Evolutionary conservation across 2,329 filamentous ascomycete genomes (phyloP).

Genomic region (Arthrobotrys iridis): DNA sequence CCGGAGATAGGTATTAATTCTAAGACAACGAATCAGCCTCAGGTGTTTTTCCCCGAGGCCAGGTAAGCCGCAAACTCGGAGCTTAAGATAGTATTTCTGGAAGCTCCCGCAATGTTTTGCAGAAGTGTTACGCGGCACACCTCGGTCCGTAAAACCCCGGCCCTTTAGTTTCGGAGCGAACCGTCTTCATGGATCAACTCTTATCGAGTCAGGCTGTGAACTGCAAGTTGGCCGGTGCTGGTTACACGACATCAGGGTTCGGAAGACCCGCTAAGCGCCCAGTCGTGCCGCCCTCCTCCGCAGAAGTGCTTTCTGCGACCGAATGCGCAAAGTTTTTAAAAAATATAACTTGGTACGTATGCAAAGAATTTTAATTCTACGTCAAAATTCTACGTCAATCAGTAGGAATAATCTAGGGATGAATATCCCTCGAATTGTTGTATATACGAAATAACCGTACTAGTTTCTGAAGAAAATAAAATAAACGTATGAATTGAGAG

Average conservation of each 20-base stretch:
- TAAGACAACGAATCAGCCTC: background rate
- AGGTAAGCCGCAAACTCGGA: background rate
- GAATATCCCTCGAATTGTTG: too few relatives aligned
- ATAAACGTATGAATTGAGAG: background rate
- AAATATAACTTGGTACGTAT: too few relatives aligned
- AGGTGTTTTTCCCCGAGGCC: background rate
- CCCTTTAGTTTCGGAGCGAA: background rate
- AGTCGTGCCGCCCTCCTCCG: background rate
- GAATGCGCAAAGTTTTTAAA: too few relatives aligned
- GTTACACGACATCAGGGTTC: constrained; percentile 9
- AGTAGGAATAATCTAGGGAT: too few relatives aligned
- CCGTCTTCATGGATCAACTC: background rate
- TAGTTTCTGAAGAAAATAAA: background rate
- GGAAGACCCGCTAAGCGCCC: constrained; percentile 6
- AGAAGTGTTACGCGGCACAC: background rate
- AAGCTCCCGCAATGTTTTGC: background rate
- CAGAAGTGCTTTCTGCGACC: too few relatives aligned
- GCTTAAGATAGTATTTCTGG: background rate
- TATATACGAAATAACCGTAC: too few relatives aligned
- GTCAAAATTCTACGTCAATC: too few relatives aligned
- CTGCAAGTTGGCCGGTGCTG: background rate
- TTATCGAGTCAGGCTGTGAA: background rate
- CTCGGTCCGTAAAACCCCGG: background rate
- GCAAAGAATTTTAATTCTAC: too few relatives aligned
- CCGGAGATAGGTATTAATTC: too few relatives aligned